A percentile compares a stretch with the other conserved stretches of the same genome.
Conservation (phyloP, 345 rosid species). For the Laguncularia racemosa region DNA sequence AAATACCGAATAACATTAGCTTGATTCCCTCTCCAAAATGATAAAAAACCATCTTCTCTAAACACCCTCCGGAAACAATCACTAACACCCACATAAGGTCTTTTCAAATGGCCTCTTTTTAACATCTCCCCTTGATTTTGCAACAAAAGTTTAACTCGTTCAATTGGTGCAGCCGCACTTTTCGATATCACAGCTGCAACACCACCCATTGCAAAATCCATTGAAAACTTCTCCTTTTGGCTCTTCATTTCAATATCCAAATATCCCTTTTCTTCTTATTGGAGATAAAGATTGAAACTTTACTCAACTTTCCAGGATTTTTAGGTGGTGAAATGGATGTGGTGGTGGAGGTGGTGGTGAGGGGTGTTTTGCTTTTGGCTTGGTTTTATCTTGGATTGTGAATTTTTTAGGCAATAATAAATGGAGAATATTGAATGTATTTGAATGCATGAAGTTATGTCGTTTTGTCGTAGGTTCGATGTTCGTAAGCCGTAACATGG, state of each 20-base stretch:
- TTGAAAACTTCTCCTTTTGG: constrained; percentile 57
- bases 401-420: no score
- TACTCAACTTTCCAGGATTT: no score
- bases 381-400: no score
- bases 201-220: constrained; percentile 79
- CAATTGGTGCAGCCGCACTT: constrained; percentile 85
- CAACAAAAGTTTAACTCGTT: constrained; percentile 85
- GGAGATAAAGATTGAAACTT: neutral
- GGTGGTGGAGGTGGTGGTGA: no score
- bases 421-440: no score
- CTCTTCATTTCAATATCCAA: constrained; percentile 17
- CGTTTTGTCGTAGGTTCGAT: no score
- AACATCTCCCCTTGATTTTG: constrained; percentile 95
- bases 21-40: constrained; percentile 96
- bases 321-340: no score
- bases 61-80: constrained; percentile 72
- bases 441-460: no score
- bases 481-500: no score
- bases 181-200: constrained; percentile 66
- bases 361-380: no score
- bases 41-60: constrained; percentile 71
- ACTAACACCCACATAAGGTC: constrained; percentile 52
- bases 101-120: constrained; percentile 60
- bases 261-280: neutral
- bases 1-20: constrained; percentile 84